Evolutionary conservation across 2,329 filamentous ascomycete species (phyloP).

Genomic region (Gnomoniopsis smithogilvyi): DNA sequence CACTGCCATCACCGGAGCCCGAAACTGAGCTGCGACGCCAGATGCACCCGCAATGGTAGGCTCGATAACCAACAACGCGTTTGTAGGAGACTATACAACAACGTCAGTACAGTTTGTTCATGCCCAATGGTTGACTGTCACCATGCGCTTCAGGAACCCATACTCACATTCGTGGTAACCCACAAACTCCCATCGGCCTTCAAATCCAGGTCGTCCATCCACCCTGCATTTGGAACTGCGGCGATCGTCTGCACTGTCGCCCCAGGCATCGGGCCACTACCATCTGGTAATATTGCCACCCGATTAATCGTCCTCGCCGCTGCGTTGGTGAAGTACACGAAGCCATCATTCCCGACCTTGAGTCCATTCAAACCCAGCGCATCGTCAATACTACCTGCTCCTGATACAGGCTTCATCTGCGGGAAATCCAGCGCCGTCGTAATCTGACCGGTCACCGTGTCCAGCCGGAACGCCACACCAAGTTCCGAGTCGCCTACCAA

Average conservation of each 20-base stretch:
- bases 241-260: conserved; percentile 9
- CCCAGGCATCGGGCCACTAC: not conserved
- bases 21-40: conserved; percentile 1
- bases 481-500: conserved; percentile 26
- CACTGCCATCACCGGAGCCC: not conserved
- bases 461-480: conserved; percentile 25
- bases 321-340: conserved; percentile 27
- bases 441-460: conserved; percentile 21
- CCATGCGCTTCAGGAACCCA: not conserved
- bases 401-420: conserved; percentile 23
- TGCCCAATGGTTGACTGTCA: not conserved
- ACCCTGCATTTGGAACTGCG: not conserved
- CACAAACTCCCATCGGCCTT: conserved; percentile 5
- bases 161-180: conserved; percentile 8
- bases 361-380: conserved; percentile 26
- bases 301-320: conserved; percentile 8
- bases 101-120: not conserved
- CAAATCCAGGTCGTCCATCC: conserved; percentile 11
- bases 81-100: not conserved
- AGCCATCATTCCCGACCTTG: conserved; percentile 21
- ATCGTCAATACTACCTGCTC: conserved; percentile 3
- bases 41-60: not conserved
- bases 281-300: conserved; percentile 4
- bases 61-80: conserved; percentile 4
- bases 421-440: conserved; percentile 20